Percentiles rank a stretch among this genome's conserved stretches.
Evolutionary conservation across 352 stramenopile genomes (phyloP).

Genomic region (Phytopythium delawarense): DNA sequence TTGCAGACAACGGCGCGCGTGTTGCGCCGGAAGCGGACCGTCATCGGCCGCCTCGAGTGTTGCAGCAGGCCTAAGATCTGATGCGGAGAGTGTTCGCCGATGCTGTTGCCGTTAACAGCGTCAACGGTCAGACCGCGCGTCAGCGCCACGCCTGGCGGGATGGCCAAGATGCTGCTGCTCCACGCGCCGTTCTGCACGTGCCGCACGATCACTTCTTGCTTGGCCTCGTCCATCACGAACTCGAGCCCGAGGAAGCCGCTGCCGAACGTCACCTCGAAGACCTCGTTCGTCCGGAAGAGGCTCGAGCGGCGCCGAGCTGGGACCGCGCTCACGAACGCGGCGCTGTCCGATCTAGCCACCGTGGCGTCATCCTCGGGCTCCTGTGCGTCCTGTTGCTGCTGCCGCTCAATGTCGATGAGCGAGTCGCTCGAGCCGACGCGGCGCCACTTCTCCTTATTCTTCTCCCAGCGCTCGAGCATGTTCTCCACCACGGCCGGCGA

Average conservation of each 20-base stretch:
- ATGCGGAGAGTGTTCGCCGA: slow-evolving; percentile 26
- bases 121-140: slow-evolving; percentile 58
- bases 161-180: slow-evolving; percentile 32
- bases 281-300: slow-evolving; percentile 22
- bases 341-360: background rate
- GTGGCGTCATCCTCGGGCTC: slow-evolving; percentile 7
- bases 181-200: slow-evolving; percentile 37
- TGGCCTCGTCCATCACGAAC: slow-evolving; percentile 51
- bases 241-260: slow-evolving; percentile 71
- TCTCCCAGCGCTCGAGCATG: slow-evolving; percentile 53
- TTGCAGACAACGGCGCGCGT: slow-evolving; percentile 60
- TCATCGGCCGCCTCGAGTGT: slow-evolving; percentile 52
- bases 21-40: slow-evolving; percentile 50
- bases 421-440: slow-evolving; percentile 17
- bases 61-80: slow-evolving; percentile 68
- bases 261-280: slow-evolving; percentile 69
- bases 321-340: background rate
- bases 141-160: slow-evolving; percentile 35
- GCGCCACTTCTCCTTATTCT: slow-evolving; percentile 55
- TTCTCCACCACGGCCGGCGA: slow-evolving; percentile 35
- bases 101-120: slow-evolving; percentile 47
- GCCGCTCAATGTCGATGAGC: slow-evolving; percentile 10
- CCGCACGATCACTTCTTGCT: slow-evolving; percentile 60
- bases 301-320: slow-evolving; percentile 3
- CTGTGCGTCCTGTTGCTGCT: slow-evolving; percentile 17